Conservation (phyloP, 768 basidiomycete genomes). For the Lactifluus echinatus region DNA sequence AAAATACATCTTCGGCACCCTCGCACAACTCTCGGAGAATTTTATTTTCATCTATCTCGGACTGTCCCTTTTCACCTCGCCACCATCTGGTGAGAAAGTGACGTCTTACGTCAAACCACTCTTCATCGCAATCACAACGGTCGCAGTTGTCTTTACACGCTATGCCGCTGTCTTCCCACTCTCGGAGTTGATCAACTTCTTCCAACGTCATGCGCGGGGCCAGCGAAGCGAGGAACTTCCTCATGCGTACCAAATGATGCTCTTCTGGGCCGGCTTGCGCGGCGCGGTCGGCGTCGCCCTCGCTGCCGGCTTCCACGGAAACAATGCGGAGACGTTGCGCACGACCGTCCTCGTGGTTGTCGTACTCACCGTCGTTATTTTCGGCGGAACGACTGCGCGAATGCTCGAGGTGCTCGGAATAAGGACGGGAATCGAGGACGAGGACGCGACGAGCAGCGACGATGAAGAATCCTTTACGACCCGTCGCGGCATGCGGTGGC, state of each 20-base stretch:
- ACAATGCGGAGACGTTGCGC: slow-evolving; percentile 81
- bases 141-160: slow-evolving; percentile 89
- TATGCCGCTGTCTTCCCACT: slow-evolving; percentile 95
- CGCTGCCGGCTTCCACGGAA: slow-evolving; percentile 92
- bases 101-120: slow-evolving; percentile 88
- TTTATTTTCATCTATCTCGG: slow-evolving; percentile 99
- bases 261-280: slow-evolving; percentile 96
- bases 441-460: slow-evolving; percentile 48
- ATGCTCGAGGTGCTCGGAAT: slow-evolving; percentile 99
- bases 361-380: slow-evolving; percentile 87
- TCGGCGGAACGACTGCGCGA: slow-evolving; percentile 93
- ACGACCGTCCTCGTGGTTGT: slow-evolving; percentile 95
- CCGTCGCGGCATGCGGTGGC: slow-evolving; percentile 15
- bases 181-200: slow-evolving; percentile 89
- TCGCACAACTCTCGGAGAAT: slow-evolving; percentile 93
- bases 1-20: slow-evolving; percentile 91
- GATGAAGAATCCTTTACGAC: slow-evolving; percentile 32
- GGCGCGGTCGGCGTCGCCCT: slow-evolving; percentile 98
- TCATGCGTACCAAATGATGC: slow-evolving; percentile 98
- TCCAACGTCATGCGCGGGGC: slow-evolving; percentile 76
- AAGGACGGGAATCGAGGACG: slow-evolving; percentile 90
- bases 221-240: slow-evolving; percentile 87
- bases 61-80: slow-evolving; percentile 87
- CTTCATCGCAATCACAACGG: slow-evolving; percentile 86
- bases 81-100: slow-evolving; percentile 68